Evolutionary conservation across 345 rosid genomes (phyloP).

Genomic region (Kandelia obovata): DNA sequence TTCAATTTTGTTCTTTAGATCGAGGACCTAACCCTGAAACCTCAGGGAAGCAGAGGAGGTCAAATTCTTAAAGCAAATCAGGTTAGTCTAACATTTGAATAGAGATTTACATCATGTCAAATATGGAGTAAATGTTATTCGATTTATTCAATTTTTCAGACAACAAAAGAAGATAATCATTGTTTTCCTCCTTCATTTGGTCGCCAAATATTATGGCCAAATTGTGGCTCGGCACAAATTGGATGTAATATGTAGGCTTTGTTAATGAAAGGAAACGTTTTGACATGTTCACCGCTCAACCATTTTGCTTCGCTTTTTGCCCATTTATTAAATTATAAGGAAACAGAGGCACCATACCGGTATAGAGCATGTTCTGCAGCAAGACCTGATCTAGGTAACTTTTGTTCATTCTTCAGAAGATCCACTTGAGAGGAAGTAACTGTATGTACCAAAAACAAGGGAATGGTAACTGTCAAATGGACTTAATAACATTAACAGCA

Average conservation of each 20-base stretch:
- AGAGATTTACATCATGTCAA: slow-evolving; percentile 4
- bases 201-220: slow-evolving; percentile 8
- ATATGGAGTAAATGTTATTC: slow-evolving; percentile 12
- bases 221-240: slow-evolving; percentile 2
- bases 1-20: slow-evolving; percentile 9
- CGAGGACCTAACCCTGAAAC: slow-evolving; percentile 17
- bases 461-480: no score
- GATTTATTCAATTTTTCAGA: slow-evolving; percentile 32
- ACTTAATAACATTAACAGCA: no score
- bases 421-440: no score
- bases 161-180: not conserved
- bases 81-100: slow-evolving; percentile 18
- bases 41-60: slow-evolving; percentile 16
- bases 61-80: slow-evolving; percentile 24
- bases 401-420: no score
- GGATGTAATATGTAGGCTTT: slow-evolving; percentile 8
- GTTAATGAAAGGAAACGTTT: no score
- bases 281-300: no score
- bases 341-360: no score
- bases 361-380: no score
- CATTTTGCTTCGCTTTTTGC: no score
- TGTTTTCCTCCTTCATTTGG: slow-evolving; percentile 10
- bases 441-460: no score
- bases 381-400: no score
- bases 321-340: no score